phyloP scores from a whole-genome alignment of 139 green algal species.

The Zygnema circumcarinatum region DNA sequence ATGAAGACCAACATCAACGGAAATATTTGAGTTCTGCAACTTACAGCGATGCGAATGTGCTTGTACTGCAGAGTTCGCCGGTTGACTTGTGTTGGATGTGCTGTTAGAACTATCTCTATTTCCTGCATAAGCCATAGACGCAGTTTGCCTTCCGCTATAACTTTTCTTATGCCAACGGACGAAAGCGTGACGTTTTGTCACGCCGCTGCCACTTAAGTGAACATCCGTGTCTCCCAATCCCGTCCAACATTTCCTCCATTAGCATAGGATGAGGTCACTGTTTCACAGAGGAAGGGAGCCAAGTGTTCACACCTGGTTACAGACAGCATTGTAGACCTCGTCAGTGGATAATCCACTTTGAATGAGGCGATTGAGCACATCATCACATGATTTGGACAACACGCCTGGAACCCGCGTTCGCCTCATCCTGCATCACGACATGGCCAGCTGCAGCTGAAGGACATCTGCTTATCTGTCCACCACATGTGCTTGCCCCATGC shows the following conservation, averaged over 20 bases:
- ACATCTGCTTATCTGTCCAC: no score
- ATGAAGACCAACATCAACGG: no score
- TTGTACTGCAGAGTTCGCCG: constrained; percentile 75
- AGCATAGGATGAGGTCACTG: no score
- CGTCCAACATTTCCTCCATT: no score
- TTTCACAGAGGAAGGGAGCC: no score
- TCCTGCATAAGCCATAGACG: constrained; percentile 6
- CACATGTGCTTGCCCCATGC: no score
- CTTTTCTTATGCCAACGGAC: neutral
- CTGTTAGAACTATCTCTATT: constrained; percentile 70
- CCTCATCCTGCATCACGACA: constrained; percentile 43
- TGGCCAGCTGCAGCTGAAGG: no score
- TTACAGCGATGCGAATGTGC: constrained; percentile 58
- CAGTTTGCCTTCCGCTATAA: no score
- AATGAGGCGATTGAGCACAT: constrained; percentile 75
- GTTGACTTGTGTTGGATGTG: constrained; percentile 93
- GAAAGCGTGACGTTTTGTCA: constrained; percentile 6
- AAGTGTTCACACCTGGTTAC: constrained; percentile 34
- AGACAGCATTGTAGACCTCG: constrained; percentile 75
- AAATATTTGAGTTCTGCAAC: no score
- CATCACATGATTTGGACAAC: constrained; percentile 53
- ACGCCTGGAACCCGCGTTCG: neutral
- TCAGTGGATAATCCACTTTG: constrained; percentile 72
- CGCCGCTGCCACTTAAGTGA: neutral
- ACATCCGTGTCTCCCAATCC: neutral